Conservation (phyloP, 139 green algal species). For the Closterium sp. region DNA sequence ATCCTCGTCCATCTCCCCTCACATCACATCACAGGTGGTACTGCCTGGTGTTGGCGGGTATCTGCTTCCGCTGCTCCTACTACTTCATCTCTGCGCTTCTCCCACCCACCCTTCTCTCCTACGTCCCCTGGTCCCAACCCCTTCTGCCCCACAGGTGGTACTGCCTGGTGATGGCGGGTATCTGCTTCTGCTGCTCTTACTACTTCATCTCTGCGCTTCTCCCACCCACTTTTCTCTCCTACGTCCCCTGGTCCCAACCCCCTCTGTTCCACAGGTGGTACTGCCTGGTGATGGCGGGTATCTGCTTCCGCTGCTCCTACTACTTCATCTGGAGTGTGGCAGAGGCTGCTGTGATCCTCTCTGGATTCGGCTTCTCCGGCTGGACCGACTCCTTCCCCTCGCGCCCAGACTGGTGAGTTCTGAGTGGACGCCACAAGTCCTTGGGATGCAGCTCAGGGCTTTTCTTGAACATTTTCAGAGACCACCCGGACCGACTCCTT, state of each 20-base stretch:
- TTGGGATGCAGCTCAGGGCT: neutral
- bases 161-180: constrained; percentile 21
- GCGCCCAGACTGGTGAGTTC: neutral
- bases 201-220: constrained; percentile 10
- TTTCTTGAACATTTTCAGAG: neutral
- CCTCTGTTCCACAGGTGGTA: neutral
- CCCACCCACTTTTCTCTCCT: neutral
- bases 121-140: neutral
- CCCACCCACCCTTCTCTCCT: neutral
- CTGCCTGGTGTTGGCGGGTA: constrained; percentile 20
- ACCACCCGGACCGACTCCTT: neutral
- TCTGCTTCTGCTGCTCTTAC: constrained; percentile 45
- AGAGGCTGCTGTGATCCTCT: constrained; percentile 36
- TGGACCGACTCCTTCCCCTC: constrained; percentile 10
- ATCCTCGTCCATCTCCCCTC: too few species aligned
- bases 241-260: neutral
- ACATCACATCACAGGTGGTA: constrained; percentile 11
- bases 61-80: constrained; percentile 47
- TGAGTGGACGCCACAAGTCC: neutral
- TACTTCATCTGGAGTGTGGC: constrained; percentile 50
- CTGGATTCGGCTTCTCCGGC: constrained; percentile 47
- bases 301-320: constrained; percentile 47
- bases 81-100: constrained; percentile 10
- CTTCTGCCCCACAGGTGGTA: neutral
- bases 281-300: constrained; percentile 19